Evolutionary conservation across 352 stramenopile species (phyloP), one percentile per base, ranked within the genome.

Genomic region (Saprolegnia parasitica): DNA sequence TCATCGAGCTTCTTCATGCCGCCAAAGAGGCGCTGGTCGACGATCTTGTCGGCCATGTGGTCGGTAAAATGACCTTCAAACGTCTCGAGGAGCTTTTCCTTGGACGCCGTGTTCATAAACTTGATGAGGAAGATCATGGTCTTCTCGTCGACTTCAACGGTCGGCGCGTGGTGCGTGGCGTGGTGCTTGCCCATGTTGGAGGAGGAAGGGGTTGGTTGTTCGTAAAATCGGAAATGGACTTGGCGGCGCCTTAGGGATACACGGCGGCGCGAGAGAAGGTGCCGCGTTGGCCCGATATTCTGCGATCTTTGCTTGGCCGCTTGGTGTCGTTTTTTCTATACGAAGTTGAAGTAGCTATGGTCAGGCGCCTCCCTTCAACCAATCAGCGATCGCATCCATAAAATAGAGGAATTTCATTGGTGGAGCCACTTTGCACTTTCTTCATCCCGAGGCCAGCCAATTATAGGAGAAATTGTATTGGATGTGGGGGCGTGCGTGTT

Each of bases 1-100:
- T 68, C 62, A 24, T 68, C 62, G 18, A 68, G 50, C 23, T 68
- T 68, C 29, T 57, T 68, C 23, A 57, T 49, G 0, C 62, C 62
- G 50, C 62, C 62, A 68, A 68, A 68, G 50, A 57, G 32, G 35
- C 62, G 62, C 32, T 68, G 62, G 40, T 68, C 62, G 15, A 68
- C 45, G 1, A 68, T 50, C 29, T 68, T 68, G 50, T 68, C 47
- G 29, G 62, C 62, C 16, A 61, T 23, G 6, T 54, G 15, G 18
- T 68, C 62, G 0, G 46, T 42, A 5, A 68, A 24, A 8, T 68
- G 32, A 21, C 50, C 32, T 40, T 68, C 62, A 2, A 58, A n/a
- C 11, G 35, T 40, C 11, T 60, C 52, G 1, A 68, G n/a, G 4
- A 68, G 26, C 35, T 68, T 68, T 57, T 60, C 50, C 35, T 68